Percentiles rank a stretch among this genome's conserved stretches.
Conservation (phyloP, 1,139 yeast species). For the Diutina siamensis region DNA sequence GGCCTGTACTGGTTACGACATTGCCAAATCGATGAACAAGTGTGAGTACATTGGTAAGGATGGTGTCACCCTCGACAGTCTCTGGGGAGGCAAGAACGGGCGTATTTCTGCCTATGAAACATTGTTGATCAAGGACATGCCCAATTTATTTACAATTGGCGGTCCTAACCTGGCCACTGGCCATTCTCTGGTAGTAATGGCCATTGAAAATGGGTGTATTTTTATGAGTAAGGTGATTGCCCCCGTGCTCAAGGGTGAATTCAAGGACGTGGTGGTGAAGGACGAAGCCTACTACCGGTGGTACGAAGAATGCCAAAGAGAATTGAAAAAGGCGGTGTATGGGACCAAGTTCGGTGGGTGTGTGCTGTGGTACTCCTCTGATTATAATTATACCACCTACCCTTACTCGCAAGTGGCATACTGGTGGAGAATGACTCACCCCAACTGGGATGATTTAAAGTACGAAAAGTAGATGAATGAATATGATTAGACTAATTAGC, state of each 20-base stretch:
- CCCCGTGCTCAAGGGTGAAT: conserved; percentile 20
- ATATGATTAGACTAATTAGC: too few species aligned
- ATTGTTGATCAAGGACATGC: conserved; percentile 21
- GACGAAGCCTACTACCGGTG: conserved; percentile 25
- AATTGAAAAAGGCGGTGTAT: conserved; percentile 21
- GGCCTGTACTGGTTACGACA: conserved; percentile 33
- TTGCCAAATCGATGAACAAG: conserved; percentile 8
- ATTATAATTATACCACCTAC: conserved; percentile 23
- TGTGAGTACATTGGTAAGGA: conserved; percentile 19
- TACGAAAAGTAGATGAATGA: not conserved
- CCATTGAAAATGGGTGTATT: conserved; percentile 26
- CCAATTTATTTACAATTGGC: conserved; percentile 25
- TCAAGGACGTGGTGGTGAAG: conserved; percentile 22
- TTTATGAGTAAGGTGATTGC: conserved; percentile 17
- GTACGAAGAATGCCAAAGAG: conserved; percentile 20
- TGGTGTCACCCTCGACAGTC: conserved; percentile 14
- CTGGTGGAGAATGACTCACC: conserved; percentile 13
- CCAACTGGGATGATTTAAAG: conserved; percentile 7
- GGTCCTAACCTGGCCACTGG: conserved; percentile 38
- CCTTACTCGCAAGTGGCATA: conserved; percentile 28
- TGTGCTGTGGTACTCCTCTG: conserved; percentile 27
- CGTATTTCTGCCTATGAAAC: conserved; percentile 14
- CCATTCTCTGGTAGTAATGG: conserved; percentile 31
- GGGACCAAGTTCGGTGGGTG: conserved; percentile 35
- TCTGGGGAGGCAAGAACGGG: conserved; percentile 23